Conservation (phyloP, 1,284 basidiomycete species). For the Anthracocystis panici-leucophaei region DNA sequence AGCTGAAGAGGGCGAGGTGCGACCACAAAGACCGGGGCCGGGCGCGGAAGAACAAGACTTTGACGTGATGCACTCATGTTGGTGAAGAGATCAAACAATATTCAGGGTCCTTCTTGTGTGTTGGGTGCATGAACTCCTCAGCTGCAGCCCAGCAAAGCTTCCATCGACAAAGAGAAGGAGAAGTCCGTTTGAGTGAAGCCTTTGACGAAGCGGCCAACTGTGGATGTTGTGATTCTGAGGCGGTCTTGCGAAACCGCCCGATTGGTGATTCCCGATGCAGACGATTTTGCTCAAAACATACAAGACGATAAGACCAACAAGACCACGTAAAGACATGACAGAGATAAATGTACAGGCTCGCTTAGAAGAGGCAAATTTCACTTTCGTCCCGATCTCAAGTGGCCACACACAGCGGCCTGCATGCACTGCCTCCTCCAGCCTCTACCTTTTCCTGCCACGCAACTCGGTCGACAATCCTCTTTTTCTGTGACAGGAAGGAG, state of each 20-base stretch:
- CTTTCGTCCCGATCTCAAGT: too few relatives aligned
- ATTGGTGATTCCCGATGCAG: constrained; percentile 3
- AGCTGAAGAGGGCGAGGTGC: neutral
- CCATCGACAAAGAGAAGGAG: neutral
- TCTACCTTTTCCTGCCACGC: too few relatives aligned
- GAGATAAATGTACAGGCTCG: neutral
- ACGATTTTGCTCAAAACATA: neutral
- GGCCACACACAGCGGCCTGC: too few relatives aligned
- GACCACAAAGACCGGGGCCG: too few relatives aligned
- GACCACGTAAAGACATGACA: constrained; percentile 12
- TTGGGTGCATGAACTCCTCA: constrained; percentile 1
- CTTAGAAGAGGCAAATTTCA: too few relatives aligned
- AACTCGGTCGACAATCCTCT: too few relatives aligned
- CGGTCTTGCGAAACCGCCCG: constrained; percentile 14
- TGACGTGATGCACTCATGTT: constrained; percentile 14
- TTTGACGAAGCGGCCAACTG: neutral
- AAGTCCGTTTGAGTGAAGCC: too few relatives aligned
- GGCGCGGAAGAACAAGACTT: neutral
- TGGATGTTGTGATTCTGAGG: constrained; percentile 22
- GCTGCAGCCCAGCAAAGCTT: neutral
- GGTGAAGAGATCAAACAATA: constrained; percentile 14
- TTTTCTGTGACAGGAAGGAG: neutral
- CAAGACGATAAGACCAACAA: constrained; percentile 8
- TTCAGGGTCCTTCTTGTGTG: constrained; percentile 11
- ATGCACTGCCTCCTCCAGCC: too few relatives aligned